These are phyloP conservation scores for Artomyces pyxidatus DNA, from an alignment of 768 basidiomycete species.

Conservation along the genomic window DNA sequence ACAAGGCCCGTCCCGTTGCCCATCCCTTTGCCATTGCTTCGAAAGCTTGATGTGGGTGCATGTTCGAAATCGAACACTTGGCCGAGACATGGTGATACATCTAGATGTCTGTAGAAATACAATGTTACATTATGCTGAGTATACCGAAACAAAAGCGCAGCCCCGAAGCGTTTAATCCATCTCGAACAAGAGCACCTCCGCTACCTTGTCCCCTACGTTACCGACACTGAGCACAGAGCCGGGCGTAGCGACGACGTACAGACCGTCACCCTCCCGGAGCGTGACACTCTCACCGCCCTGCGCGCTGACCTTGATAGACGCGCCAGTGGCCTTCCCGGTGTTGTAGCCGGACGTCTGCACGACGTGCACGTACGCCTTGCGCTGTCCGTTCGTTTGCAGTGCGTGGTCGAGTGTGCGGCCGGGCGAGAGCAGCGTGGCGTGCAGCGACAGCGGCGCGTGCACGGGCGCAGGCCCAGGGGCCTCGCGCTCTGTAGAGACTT, in stretches of 20 bases:
- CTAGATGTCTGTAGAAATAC: too few relatives aligned
- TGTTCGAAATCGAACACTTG: too few relatives aligned
- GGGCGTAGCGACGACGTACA: conserved; percentile 52
- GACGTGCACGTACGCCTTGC: conserved; percentile 79
- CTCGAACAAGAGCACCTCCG: conserved; percentile 79
- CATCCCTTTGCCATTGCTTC: too few relatives aligned
- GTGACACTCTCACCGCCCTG: conserved; percentile 35
- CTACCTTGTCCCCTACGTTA: conserved; percentile 58
- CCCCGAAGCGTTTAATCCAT: too few relatives aligned
- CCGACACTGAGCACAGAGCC: conserved; percentile 39
- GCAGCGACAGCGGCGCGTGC: conserved; percentile 58
- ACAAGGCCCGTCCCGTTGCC: too few relatives aligned
- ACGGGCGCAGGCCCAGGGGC: conserved; percentile 77
- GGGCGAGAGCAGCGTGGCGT: conserved; percentile 64
- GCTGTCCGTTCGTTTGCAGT: conserved; percentile 30
- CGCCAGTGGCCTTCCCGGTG: conserved; percentile 44
- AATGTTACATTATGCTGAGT: too few relatives aligned
- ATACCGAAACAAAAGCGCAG: too few relatives aligned
- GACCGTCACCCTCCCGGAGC: conserved; percentile 82
- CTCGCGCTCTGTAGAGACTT: conserved; percentile 54
- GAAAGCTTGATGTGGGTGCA: too few relatives aligned
- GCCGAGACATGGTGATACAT: too few relatives aligned
- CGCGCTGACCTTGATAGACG: conserved; percentile 43
- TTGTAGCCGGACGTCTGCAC: conserved; percentile 84
- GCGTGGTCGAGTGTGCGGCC: conserved; percentile 44